Conservation (phyloP, 164 flowering plant species). For the Amborella trichopoda region DNA sequence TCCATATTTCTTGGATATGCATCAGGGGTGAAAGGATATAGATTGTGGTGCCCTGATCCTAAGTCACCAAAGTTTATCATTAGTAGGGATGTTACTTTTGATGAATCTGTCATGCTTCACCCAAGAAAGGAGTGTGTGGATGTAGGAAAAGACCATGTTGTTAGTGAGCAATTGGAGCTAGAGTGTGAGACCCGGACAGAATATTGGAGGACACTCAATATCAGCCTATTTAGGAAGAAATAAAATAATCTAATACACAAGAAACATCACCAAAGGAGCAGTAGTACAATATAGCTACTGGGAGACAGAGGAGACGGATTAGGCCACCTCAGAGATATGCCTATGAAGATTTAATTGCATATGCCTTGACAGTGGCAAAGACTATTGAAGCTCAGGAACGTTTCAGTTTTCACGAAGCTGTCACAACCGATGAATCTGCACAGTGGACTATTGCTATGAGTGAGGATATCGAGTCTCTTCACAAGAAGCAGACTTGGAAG, state of each 20-base stretch:
- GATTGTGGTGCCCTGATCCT: conserved; percentile 1
- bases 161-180: conserved; percentile 1
- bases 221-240: not conserved
- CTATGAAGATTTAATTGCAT: not conserved
- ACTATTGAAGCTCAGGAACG: conserved; percentile 1
- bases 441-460: not conserved
- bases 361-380: not conserved
- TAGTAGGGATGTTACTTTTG: conserved; percentile 8
- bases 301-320: not conserved
- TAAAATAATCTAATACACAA: no score
- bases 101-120: conserved; percentile 4
- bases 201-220: not conserved
- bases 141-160: not conserved
- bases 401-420: not conserved
- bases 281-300: not conserved
- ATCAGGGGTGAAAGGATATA: not conserved
- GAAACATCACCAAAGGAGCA: not conserved
- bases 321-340: conserved; percentile 4
- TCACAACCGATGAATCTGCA: not conserved
- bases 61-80: not conserved
- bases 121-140: not conserved
- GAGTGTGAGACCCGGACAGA: no score
- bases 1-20: not conserved
- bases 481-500: not conserved
- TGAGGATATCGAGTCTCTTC: conserved; percentile 4